Conservation (phyloP, 768 basidiomycete species). For the Agrocybe pediades region DNA sequence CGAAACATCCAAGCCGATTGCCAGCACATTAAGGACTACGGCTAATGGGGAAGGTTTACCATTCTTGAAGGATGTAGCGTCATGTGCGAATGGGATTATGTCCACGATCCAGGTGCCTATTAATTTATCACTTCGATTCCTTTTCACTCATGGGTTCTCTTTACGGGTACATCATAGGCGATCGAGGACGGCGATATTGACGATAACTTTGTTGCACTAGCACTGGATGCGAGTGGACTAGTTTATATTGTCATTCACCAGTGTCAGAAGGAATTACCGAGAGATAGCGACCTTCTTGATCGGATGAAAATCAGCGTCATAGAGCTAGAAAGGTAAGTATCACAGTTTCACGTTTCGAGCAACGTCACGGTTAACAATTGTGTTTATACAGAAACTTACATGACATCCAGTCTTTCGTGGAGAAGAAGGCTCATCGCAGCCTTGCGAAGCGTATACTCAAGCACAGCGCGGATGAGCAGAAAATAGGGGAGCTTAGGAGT, state of each 20-base stretch:
- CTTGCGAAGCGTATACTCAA: slow-evolving; percentile 10
- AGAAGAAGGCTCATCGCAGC: slow-evolving; percentile 16
- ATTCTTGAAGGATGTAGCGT: slow-evolving; percentile 16
- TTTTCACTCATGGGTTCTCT: not conserved
- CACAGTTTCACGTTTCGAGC: not conserved
- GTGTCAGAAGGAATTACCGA: slow-evolving; percentile 7
- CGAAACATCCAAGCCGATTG: slow-evolving; percentile 16
- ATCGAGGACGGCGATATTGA: slow-evolving; percentile 18
- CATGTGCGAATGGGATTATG: slow-evolving; percentile 10
- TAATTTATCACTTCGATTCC: not conserved
- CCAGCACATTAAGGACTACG: slow-evolving; percentile 11
- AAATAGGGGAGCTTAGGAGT: slow-evolving; percentile 9
- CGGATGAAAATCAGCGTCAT: slow-evolving; percentile 9
- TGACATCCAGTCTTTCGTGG: slow-evolving; percentile 11
- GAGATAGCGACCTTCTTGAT: slow-evolving; percentile 4
- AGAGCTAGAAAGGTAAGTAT: slow-evolving; percentile 14
- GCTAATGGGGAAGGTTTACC: not conserved
- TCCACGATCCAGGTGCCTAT: slow-evolving; percentile 11
- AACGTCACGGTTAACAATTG: not conserved
- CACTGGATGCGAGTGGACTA: slow-evolving; percentile 19
- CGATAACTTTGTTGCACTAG: slow-evolving; percentile 16
- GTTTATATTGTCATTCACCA: slow-evolving; percentile 18
- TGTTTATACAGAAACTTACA: slow-evolving; percentile 8
- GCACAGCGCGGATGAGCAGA: slow-evolving; percentile 15
- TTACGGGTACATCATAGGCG: not conserved